These are phyloP conservation scores for Ogataea henricii DNA, from an alignment of 805 yeast genomes.

Conservation along the genomic window DNA sequence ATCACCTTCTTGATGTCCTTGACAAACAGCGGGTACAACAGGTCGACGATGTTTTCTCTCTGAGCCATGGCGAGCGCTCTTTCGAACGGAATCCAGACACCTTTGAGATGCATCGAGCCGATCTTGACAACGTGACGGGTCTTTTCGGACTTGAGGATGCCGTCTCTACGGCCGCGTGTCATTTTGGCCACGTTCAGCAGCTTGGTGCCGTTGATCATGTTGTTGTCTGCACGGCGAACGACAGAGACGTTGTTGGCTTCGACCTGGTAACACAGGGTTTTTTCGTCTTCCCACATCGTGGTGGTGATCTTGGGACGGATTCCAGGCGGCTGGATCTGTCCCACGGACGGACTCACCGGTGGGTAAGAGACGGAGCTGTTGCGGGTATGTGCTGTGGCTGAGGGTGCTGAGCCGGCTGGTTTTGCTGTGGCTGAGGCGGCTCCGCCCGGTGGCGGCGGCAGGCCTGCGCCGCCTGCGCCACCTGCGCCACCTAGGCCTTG, in stretches of 20 bases:
- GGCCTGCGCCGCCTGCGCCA: slow-evolving; percentile 6
- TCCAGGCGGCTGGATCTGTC: slow-evolving; percentile 43
- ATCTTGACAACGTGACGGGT: slow-evolving; percentile 66
- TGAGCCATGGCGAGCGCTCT: slow-evolving; percentile 67
- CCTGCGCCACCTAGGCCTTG: slow-evolving; percentile 15
- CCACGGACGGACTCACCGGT: slow-evolving; percentile 35
- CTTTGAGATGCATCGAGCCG: slow-evolving; percentile 72
- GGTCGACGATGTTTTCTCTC: slow-evolving; percentile 59
- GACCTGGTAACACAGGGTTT: slow-evolving; percentile 67
- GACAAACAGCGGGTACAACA: slow-evolving; percentile 56
- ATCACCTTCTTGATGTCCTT: slow-evolving; percentile 54
- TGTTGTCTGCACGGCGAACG: slow-evolving; percentile 66
- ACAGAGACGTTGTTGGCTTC: slow-evolving; percentile 66
- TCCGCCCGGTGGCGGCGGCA: slow-evolving; percentile 17
- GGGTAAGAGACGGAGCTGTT: slow-evolving; percentile 19
- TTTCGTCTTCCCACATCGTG: slow-evolving; percentile 74
- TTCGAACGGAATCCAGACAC: slow-evolving; percentile 74
- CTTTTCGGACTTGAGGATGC: slow-evolving; percentile 65
- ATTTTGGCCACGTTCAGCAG: slow-evolving; percentile 65
- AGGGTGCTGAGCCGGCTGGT: slow-evolving; percentile 9
- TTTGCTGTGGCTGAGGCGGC: slow-evolving; percentile 9
- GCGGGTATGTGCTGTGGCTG: slow-evolving; percentile 15
- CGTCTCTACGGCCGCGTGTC: slow-evolving; percentile 72
- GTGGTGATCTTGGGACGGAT: slow-evolving; percentile 63
- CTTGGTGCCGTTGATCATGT: slow-evolving; percentile 71